Evolutionary conservation across 768 basidiomycete species (phyloP).

Genomic region (Obba rivulosa): DNA sequence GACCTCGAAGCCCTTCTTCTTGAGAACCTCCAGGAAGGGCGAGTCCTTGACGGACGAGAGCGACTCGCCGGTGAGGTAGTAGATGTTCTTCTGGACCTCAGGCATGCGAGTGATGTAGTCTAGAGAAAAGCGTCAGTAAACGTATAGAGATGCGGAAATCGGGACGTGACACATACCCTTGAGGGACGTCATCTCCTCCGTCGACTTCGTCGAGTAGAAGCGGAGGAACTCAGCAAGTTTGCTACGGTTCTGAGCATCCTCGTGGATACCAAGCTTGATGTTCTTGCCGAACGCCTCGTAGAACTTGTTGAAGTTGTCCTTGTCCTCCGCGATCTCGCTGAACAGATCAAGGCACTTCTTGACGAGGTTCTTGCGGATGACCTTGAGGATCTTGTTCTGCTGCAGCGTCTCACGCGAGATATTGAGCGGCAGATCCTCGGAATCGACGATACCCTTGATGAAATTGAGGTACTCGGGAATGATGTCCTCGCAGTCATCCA

Average conservation of each 20-base stretch:
- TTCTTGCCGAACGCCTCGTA: slow-evolving; percentile 99
- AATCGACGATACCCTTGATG: slow-evolving; percentile 99
- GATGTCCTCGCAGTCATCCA: slow-evolving; percentile 99
- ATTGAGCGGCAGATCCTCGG: slow-evolving; percentile 98
- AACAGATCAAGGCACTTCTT: slow-evolving; percentile 97
- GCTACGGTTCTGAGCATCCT: slow-evolving; percentile 97
- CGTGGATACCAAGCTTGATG: slow-evolving; percentile 99
- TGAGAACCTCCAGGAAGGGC: slow-evolving; percentile 98
- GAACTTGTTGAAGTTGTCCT: slow-evolving; percentile 97
- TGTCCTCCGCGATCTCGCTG: slow-evolving; percentile 97
- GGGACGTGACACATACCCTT: slow-evolving; percentile 57
- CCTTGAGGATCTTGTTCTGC: slow-evolving; percentile 99
- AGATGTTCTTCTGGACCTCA: slow-evolving; percentile 96
- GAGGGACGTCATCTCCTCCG: slow-evolving; percentile 87
- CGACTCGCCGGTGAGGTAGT: slow-evolving; percentile 99
- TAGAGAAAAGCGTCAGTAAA: slow-evolving; percentile 23
- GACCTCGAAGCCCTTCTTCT: slow-evolving; percentile 99
- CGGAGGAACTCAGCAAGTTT: slow-evolving; percentile 99
- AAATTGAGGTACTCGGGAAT: slow-evolving; percentile 99
- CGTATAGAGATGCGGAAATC: not conserved
- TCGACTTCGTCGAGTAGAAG: slow-evolving; percentile 94
- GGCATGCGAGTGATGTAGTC: slow-evolving; percentile 99
- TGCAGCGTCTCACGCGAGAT: slow-evolving; percentile 99
- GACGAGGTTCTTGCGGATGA: slow-evolving; percentile 98
- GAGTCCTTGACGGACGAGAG: slow-evolving; percentile 87